Base-by-base conservation (phyloP, 163 green algal genomes). In the Volvox carteri region DNA sequence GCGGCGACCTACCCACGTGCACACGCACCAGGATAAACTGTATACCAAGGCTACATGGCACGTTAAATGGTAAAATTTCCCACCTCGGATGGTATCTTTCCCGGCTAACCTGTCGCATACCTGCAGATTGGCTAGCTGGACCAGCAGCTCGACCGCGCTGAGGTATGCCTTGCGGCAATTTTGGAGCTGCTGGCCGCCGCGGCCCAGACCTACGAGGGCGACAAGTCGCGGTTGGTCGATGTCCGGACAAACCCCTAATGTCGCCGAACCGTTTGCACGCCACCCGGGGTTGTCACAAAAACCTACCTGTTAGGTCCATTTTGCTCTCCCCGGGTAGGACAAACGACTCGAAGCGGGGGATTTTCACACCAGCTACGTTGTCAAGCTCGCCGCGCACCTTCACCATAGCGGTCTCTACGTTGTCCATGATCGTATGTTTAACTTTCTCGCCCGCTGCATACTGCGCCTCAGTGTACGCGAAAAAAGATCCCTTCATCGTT, bases 351-450 rank as follows among this genome's bases (percentile, higher is more conserved):
- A 99, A 99, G 86, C 96, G 97, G 12, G 98, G 98, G 46, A 99
- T 96, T 85, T 98, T 98, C n/a, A 99, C 98, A 76, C 98, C 98
- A 19, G 98, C 98, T n/a, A 99, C 97, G 86, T 99, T 99, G 89
- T 99, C 98, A 56, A 95, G 91, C 37, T 86, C 91, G 28, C 85
- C 85, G 54, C 39, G 76, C 19, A 94, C 94, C 78, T 95, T 95
- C 23, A 97, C 92, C 18, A 84, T 93, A 12, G 95, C 95, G 50
- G 90, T 91, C 75, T 98, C 96, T 5, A 99, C 97, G 62, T 95
- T 97, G 92, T 99, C 98, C 75, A 99, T 68, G 39, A 94, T 91
- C 1, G 97, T 99, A 93, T 99, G 96, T 90, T 97, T 96, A 78
- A 99, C 97, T 52, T 81, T 92, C 42, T 98, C 96, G 19, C 97